Base-by-base conservation (phyloP, 1,284 basidiomycete genomes). In the Malassezia slooffiae region DNA sequence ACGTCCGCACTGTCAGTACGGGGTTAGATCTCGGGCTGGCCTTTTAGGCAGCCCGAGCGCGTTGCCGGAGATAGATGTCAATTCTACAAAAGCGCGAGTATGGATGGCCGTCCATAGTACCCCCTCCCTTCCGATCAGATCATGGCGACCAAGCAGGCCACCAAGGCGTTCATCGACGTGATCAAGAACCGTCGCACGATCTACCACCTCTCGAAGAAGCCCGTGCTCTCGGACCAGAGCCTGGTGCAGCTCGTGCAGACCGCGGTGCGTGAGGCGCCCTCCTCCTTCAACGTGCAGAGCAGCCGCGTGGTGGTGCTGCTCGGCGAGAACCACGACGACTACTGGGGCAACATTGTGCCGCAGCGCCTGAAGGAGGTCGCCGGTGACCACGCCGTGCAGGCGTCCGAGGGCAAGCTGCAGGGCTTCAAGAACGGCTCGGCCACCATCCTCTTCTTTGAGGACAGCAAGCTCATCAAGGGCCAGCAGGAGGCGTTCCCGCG, bases 281-380 rank as follows among this genome's bases (percentile, higher is more conserved):
- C 61, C 10, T 55, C 67, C 13, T 70, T 70, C 70, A 75, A 76
- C 70, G 71, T 70, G 27, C 73, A 75, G 55, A 70, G 71, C 11
- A 65, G 70, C 4, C 68, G 74, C 12, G 71, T 71, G 0, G 66
- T 76, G 24, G 51, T 75, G 21, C 60, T 74, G n/a, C 63, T 72
- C 23, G 73, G 71, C 19, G 58, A 65, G 3, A 67, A 72, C 36
- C 69, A 74, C 64, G 47, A 67, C 33, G 45, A 72, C 54, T 65
- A 74, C 44, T 75, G 74, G 74, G 19, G 20, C 34, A 54, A 70
- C 28, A 58, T 55, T 9, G 58, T 73, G 26, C 62, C 62, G 19
- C 44, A 52, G 11, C 55, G 55, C 12, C 49, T 71, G 41, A 58
- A 58, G 42, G 54, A 50, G 9, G 43, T 61, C 24, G 47, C 42